These are phyloP conservation scores for Hypholoma sublateritium DNA, from an alignment of 768 basidiomycete genomes.

Conservation along the genomic window DNA sequence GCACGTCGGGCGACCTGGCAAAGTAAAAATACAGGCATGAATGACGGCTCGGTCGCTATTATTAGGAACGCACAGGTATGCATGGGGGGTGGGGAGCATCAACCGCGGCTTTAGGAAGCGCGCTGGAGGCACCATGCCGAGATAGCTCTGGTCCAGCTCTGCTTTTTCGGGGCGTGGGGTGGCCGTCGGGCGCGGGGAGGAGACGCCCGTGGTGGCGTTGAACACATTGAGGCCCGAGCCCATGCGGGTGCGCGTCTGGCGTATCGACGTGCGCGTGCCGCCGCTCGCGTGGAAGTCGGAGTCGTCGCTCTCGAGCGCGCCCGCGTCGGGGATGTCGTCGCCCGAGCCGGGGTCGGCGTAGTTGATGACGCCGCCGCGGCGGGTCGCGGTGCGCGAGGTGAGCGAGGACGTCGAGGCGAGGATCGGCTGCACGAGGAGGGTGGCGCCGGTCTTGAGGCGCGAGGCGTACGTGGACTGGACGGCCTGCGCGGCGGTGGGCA, in stretches of 20 bases:
- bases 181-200: conserved; percentile 36
- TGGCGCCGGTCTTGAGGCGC: conserved; percentile 86
- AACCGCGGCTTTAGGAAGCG: conserved; percentile 68
- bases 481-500: conserved; percentile 69
- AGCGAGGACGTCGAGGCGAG: conserved; percentile 39
- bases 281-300: conserved; percentile 75
- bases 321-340: conserved; percentile 80
- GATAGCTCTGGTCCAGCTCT: conserved; percentile 84
- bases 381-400: conserved; percentile 43
- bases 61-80: conserved; percentile 64
- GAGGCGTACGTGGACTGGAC: conserved; percentile 82
- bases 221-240: conserved; percentile 54
- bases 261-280: conserved; percentile 57
- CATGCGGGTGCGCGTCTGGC: conserved; percentile 43
- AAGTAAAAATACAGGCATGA: neutral
- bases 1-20: conserved; percentile 59
- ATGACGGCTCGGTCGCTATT: neutral
- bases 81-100: conserved; percentile 61
- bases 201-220: conserved; percentile 48
- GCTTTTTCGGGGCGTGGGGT: conserved; percentile 45
- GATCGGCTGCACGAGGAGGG: conserved; percentile 90
- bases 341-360: conserved; percentile 86
- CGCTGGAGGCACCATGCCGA: conserved; percentile 82
- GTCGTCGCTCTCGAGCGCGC: conserved; percentile 81
- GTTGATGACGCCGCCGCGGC: conserved; percentile 74